Conservation (phyloP, 1,284 basidiomycete species). For the Irpex sp. region DNA sequence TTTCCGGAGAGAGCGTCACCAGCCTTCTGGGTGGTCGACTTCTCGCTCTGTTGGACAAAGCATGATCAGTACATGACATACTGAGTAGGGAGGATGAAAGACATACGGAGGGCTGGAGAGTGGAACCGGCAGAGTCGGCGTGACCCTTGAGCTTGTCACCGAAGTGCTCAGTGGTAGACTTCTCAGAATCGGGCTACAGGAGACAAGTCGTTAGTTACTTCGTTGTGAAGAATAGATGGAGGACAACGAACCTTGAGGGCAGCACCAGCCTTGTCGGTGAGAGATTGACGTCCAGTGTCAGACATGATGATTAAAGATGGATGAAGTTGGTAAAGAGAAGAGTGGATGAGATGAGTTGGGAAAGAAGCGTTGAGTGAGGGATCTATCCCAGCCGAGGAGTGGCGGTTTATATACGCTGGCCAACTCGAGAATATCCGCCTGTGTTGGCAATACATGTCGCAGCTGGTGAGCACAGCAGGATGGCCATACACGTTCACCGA, state of each 20-base stretch:
- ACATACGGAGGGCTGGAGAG: constrained; percentile 34
- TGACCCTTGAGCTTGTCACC: constrained; percentile 33
- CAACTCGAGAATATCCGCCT: no score
- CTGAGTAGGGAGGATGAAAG: background rate
- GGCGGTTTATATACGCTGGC: background rate
- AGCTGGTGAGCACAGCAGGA: background rate
- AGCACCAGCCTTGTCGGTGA: constrained; percentile 38
- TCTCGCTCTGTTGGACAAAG: no score
- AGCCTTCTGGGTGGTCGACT: constrained; percentile 48
- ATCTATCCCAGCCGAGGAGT: background rate
- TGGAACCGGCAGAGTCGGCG: constrained; percentile 28
- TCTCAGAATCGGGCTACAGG: constrained; percentile 30
- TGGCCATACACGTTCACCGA: background rate
- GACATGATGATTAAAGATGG: constrained; percentile 31
- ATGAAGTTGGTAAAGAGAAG: constrained; percentile 1
- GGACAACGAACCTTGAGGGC: constrained; percentile 29
- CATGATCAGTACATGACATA: no score
- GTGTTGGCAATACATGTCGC: no score
- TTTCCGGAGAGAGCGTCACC: constrained; percentile 51
- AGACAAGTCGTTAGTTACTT: background rate
- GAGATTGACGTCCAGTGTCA: constrained; percentile 38
- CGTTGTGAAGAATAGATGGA: background rate
- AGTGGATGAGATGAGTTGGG: background rate
- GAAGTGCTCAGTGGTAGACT: constrained; percentile 33
- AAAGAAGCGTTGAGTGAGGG: background rate